phyloP scores from a whole-genome alignment of 768 basidiomycete genomes.

The Gloeophyllum trabeum region DNA sequence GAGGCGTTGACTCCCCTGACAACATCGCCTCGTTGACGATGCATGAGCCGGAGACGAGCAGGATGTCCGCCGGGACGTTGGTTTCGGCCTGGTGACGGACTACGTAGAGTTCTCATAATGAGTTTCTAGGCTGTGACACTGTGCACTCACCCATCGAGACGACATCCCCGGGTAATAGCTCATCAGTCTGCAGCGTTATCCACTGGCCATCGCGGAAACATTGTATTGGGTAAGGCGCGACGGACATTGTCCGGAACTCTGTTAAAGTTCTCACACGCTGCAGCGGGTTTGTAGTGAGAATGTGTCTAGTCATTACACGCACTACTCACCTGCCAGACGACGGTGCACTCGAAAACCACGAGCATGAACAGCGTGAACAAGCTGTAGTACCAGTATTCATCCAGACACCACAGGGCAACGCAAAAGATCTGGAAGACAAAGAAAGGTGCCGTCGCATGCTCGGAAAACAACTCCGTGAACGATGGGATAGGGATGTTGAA shows the following conservation, averaged over 20 bases:
- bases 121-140: too few relatives aligned
- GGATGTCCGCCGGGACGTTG: slow-evolving; percentile 84
- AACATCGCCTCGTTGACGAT: slow-evolving; percentile 99
- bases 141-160: slow-evolving; percentile 61
- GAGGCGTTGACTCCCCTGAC: slow-evolving; percentile 94
- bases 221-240: slow-evolving; percentile 81
- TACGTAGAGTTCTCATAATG: slow-evolving; percentile 14
- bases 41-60: slow-evolving; percentile 84
- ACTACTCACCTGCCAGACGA: slow-evolving; percentile 85
- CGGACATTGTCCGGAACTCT: slow-evolving; percentile 96
- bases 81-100: slow-evolving; percentile 71
- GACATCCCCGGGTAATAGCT: slow-evolving; percentile 86
- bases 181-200: slow-evolving; percentile 72
- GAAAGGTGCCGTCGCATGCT: slow-evolving; percentile 98
- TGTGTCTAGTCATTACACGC: not conserved
- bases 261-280: slow-evolving; percentile 88
- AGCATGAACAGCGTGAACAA: slow-evolving; percentile 98
- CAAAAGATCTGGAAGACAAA: slow-evolving; percentile 99
- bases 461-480: slow-evolving; percentile 82
- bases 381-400: slow-evolving; percentile 99
- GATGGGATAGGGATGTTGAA: slow-evolving; percentile 97
- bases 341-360: slow-evolving; percentile 95
- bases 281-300: not conserved
- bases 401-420: slow-evolving; percentile 93
- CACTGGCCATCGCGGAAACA: slow-evolving; percentile 75